phyloP scores from a whole-genome alignment of 148 eudicot genomes.

The Persicaria tinctoria region DNA sequence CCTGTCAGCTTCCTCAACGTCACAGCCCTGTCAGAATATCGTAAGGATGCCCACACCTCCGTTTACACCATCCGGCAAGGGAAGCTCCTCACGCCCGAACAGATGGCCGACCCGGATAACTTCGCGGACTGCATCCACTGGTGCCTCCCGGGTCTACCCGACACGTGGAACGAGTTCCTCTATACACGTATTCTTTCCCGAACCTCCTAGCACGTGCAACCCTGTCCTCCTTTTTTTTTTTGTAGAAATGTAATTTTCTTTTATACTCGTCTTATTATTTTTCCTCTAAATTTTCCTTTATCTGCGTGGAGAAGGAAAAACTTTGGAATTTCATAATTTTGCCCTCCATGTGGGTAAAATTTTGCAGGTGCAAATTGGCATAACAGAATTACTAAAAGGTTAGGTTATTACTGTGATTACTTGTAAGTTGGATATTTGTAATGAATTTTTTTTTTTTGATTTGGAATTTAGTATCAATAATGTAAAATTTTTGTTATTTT shows the following conservation, averaged over 20 bases:
- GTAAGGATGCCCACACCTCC: conserved; percentile 93
- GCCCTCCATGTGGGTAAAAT: not conserved
- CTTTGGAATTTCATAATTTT: not conserved
- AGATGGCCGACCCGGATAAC: conserved; percentile 57
- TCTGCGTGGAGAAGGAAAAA: not conserved
- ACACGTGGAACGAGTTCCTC: conserved; percentile 89
- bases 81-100: conserved; percentile 58
- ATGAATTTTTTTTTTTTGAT: too few relatives aligned
- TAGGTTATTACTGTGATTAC: not conserved
- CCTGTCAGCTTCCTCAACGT: conserved; percentile 69
- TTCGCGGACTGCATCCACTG: conserved; percentile 95
- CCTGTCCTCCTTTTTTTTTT: not conserved
- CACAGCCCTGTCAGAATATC: conserved; percentile 72
- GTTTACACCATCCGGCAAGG: conserved; percentile 87
- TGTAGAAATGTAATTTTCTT: too few relatives aligned
- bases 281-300: not conserved
- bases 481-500: too few relatives aligned
- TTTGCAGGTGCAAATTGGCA: not conserved
- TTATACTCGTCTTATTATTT: too few relatives aligned
- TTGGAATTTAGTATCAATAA: too few relatives aligned
- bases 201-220: not conserved
- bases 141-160: conserved; percentile 96
- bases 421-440: not conserved
- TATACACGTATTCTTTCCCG: conserved; percentile 56
- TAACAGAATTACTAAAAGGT: not conserved